A percentile compares a stretch with the other conserved stretches of the same genome.
phyloP scores from a whole-genome alignment of 768 basidiomycete genomes.

The Tephrocybe sp. region DNA sequence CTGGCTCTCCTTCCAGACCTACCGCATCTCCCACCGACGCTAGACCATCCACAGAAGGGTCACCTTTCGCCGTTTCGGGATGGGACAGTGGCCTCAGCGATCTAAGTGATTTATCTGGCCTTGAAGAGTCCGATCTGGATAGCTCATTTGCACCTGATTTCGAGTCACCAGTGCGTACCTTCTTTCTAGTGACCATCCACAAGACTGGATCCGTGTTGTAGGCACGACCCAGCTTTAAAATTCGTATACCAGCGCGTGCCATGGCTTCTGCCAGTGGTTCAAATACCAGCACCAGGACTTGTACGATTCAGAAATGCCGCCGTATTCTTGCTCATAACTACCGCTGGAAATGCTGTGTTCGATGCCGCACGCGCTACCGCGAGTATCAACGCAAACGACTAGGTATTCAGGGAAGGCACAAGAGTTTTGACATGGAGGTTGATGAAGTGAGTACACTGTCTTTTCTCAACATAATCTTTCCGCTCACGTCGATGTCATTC shows the following conservation, averaged over 20 bases:
- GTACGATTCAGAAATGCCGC: constrained; percentile 31
- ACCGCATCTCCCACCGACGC: not conserved
- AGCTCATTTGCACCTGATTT: constrained; percentile 7
- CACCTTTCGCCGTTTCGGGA: constrained; percentile 13
- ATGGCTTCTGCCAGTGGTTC: not conserved
- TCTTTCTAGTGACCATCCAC: not conserved
- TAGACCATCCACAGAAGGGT: not conserved
- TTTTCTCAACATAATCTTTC: too few species aligned
- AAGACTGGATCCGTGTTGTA: not conserved
- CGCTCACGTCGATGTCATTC: too few species aligned
- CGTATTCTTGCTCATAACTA: constrained; percentile 28
- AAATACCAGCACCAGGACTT: constrained; percentile 14
- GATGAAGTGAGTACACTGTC: too few species aligned
- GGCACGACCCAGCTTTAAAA: constrained; percentile 25
- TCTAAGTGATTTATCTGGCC: constrained; percentile 22
- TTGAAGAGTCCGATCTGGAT: constrained; percentile 20
- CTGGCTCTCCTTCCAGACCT: not conserved
- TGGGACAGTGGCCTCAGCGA: constrained; percentile 35
- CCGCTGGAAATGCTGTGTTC: constrained; percentile 40
- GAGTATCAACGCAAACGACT: constrained; percentile 31
- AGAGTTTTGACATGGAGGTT: not conserved
- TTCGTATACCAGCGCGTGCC: constrained; percentile 30
- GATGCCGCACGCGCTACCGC: constrained; percentile 36
- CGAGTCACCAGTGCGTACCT: not conserved
- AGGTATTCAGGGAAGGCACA: constrained; percentile 22